Evolutionary conservation across 345 rosid genomes (phyloP).

Genomic region (Sapria himalayana): DNA sequence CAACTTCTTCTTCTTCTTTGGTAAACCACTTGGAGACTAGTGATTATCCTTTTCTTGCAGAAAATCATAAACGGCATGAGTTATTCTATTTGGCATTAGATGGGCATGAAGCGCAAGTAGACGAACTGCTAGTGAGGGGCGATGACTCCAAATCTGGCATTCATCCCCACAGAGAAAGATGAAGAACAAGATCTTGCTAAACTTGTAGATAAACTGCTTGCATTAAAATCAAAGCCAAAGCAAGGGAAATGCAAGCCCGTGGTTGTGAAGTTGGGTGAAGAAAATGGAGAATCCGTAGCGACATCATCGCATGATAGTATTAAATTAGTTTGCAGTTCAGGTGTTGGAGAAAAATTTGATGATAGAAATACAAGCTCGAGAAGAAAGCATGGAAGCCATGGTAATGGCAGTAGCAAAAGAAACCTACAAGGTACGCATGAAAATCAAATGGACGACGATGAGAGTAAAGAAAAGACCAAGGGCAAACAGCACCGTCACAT

Average conservation of each 20-base stretch:
- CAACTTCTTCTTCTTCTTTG: conserved; percentile 24
- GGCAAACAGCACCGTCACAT: conserved; percentile 25
- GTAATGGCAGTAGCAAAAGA: conserved; percentile 26
- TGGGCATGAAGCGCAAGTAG: conserved; percentile 18
- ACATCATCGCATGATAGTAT: conserved; percentile 13
- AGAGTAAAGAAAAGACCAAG: conserved; percentile 24
- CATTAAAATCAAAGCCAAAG: conserved; percentile 30
- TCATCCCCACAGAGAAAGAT: conserved; percentile 14
- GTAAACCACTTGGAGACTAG: conserved; percentile 13
- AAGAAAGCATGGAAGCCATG: conserved; percentile 26
- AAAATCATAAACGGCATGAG: conserved; percentile 78
- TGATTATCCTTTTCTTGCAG: conserved; percentile 37
- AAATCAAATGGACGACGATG: conserved; percentile 17
- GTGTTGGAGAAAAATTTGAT: conserved; percentile 12
- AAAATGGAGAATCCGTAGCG: conserved; percentile 18
- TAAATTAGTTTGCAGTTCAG: conserved; percentile 17
- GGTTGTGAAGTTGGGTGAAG: conserved; percentile 77
- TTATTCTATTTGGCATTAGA: conserved; percentile 59
- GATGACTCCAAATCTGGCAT: conserved; percentile 26
- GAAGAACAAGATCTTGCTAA: conserved; percentile 24
- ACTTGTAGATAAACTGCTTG: conserved; percentile 34
- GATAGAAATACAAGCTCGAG: conserved; percentile 24
- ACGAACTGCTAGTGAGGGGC: conserved; percentile 74
- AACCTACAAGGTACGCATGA: conserved; percentile 16
- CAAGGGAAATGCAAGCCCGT: conserved; percentile 68